phyloP scores from a whole-genome alignment of 2,329 filamentous ascomycete genomes.

The Clonostachys solani region DNA sequence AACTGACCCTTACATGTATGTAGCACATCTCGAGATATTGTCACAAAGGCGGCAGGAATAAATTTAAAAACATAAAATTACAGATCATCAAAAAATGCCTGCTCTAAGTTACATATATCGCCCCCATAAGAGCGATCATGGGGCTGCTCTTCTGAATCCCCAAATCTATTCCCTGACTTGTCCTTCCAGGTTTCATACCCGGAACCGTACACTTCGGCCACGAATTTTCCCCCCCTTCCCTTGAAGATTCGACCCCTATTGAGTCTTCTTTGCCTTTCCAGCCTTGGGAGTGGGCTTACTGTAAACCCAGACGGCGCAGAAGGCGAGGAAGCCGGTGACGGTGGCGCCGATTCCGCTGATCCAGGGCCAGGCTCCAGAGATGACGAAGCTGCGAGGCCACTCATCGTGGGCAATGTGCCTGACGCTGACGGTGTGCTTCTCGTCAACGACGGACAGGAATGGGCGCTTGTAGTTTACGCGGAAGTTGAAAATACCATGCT shows the following conservation, averaged over 20 bases:
- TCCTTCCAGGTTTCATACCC: too few relatives aligned
- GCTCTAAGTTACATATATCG: too few relatives aligned
- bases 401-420: slow-evolving; percentile 97
- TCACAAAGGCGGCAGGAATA: too few relatives aligned
- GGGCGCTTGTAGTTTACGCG: slow-evolving; percentile 95
- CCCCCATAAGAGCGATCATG: too few relatives aligned
- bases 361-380: slow-evolving; percentile 92
- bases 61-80: too few relatives aligned
- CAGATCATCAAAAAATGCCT: too few relatives aligned
- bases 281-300: slow-evolving; percentile 39
- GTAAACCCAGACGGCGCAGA: slow-evolving; percentile 86
- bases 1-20: too few relatives aligned
- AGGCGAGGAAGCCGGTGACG: slow-evolving; percentile 76
- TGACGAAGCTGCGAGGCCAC: slow-evolving; percentile 86
- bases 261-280: slow-evolving; percentile 38
- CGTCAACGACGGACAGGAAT: slow-evolving; percentile 83
- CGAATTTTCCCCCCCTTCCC: background rate
- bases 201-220: background rate
- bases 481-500: slow-evolving; percentile 99
- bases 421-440: slow-evolving; percentile 93
- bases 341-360: slow-evolving; percentile 84
- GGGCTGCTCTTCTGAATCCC: too few relatives aligned
- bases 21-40: too few relatives aligned
- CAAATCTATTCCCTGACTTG: too few relatives aligned
- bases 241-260: slow-evolving; percentile 21